Evolutionary conservation across 1,139 yeast genomes (phyloP).

Genomic region (Geotrichum aggregatum): DNA sequence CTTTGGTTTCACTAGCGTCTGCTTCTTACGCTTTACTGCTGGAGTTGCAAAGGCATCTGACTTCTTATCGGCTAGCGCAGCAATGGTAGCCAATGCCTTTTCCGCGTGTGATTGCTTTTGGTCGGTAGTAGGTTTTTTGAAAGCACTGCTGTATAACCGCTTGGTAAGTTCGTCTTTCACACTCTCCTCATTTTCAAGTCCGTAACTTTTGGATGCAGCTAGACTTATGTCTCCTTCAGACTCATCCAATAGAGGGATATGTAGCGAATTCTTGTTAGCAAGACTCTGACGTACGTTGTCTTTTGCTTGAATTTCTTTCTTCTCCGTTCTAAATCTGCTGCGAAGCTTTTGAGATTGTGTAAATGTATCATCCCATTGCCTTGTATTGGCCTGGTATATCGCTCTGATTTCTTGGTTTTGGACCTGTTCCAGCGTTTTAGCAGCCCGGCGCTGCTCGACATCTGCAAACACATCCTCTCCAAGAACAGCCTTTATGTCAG

Average conservation of each 20-base stretch:
- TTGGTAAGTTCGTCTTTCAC: not conserved
- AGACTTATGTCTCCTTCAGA: constrained; percentile 13
- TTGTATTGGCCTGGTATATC: constrained; percentile 21
- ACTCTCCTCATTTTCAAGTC: not conserved
- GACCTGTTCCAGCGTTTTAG: constrained; percentile 13
- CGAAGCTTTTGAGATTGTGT: constrained; percentile 28
- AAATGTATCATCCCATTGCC: constrained; percentile 28
- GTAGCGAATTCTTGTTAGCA: constrained; percentile 23
- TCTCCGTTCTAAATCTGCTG: constrained; percentile 24
- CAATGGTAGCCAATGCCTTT: constrained; percentile 1
- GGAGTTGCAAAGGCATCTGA: not conserved
- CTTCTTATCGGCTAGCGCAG: constrained; percentile 4
- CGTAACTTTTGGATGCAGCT: constrained; percentile 15
- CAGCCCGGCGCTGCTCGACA: constrained; percentile 24
- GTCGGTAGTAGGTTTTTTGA: not conserved
- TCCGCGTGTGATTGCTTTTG: not conserved
- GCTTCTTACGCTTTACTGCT: not conserved
- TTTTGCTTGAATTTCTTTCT: constrained; percentile 16
- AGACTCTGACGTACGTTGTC: constrained; percentile 22
- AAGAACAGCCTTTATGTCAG: not conserved
- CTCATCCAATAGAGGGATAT: constrained; percentile 22
- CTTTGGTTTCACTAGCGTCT: not conserved
- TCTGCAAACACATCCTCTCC: constrained; percentile 25
- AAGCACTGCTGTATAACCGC: constrained; percentile 7
- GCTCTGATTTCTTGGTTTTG: constrained; percentile 21